Percentiles rank a stretch among this genome's conserved stretches.
These are phyloP conservation scores for Venturia oleaginea DNA, from an alignment of 2,329 filamentous ascomycete genomes.

Conservation along the genomic window DNA sequence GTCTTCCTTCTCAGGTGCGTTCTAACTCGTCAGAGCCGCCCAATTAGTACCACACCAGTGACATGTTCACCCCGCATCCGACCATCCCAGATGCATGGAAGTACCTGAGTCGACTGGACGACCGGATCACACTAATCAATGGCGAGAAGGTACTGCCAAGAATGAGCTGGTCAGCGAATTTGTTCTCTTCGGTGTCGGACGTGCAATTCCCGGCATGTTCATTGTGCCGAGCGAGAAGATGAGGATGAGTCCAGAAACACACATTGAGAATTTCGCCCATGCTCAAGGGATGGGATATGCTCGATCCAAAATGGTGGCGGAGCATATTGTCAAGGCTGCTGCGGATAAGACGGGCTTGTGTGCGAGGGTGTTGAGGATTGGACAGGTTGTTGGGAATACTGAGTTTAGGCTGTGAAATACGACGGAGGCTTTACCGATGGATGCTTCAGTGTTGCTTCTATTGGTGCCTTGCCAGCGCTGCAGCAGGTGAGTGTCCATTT, in stretches of 20 bases:
- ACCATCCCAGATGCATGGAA: slow-evolving; percentile 37
- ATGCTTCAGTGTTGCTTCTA: slow-evolving; percentile 40
- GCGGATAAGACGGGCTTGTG: slow-evolving; percentile 24
- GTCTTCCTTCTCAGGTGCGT: slow-evolving; percentile 26
- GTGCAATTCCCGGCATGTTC: slow-evolving; percentile 44
- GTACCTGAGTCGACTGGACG: slow-evolving; percentile 38
- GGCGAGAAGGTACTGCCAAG: slow-evolving; percentile 41
- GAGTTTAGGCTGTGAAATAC: slow-evolving; percentile 39
- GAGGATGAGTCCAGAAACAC: background rate
- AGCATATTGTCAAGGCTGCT: slow-evolving; percentile 34
- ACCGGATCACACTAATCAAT: slow-evolving; percentile 39
- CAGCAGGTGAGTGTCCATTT: background rate
- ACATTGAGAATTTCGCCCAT: slow-evolving; percentile 18
- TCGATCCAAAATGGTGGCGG: slow-evolving; percentile 40
- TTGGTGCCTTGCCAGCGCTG: slow-evolving; percentile 35
- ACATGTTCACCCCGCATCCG: slow-evolving; percentile 39
- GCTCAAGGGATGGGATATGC: slow-evolving; percentile 45
- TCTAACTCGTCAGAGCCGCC: slow-evolving; percentile 37
- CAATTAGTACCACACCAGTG: slow-evolving; percentile 39
- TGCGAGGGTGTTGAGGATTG: slow-evolving; percentile 24
- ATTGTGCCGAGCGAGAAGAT: slow-evolving; percentile 43
- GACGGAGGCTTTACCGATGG: slow-evolving; percentile 41
- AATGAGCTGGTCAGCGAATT: slow-evolving; percentile 46
- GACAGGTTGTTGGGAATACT: slow-evolving; percentile 42
- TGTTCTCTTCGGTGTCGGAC: slow-evolving; percentile 48